Percentiles rank a stretch among this genome's conserved stretches.
Conservation (phyloP, 2,329 filamentous ascomycete species). For the Fulvia fulva region DNA sequence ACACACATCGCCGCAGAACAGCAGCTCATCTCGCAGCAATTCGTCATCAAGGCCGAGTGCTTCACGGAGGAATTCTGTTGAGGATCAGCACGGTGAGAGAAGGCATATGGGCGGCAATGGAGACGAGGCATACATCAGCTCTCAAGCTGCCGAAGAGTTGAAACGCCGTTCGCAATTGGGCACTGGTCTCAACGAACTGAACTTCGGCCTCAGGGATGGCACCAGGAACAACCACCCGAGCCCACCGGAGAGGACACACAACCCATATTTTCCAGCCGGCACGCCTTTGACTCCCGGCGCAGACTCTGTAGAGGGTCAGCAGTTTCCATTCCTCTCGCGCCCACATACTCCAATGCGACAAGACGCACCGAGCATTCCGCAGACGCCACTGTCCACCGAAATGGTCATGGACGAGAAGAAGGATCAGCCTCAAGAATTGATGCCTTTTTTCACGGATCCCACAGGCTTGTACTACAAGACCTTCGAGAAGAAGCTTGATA, state of each 20-base stretch:
- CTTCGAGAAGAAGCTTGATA: slow-evolving; percentile 56
- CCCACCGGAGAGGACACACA: slow-evolving; percentile 14
- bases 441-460: slow-evolving; percentile 64
- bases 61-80: slow-evolving; percentile 28
- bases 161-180: slow-evolving; percentile 29
- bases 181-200: slow-evolving; percentile 24
- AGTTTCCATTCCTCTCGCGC: slow-evolving; percentile 27
- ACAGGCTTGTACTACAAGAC: slow-evolving; percentile 58
- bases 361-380: slow-evolving; percentile 22
- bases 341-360: slow-evolving; percentile 26
- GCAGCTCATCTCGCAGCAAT: slow-evolving; percentile 8
- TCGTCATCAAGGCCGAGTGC: slow-evolving; percentile 6
- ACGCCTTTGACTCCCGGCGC: slow-evolving; percentile 18
- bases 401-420: slow-evolving; percentile 58
- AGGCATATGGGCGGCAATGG: slow-evolving; percentile 26
- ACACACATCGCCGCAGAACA: slow-evolving; percentile 23
- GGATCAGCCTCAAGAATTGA: slow-evolving; percentile 61
- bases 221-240: slow-evolving; percentile 18
- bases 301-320: slow-evolving; percentile 21
- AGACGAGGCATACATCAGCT: slow-evolving; percentile 33
- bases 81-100: slow-evolving; percentile 20
- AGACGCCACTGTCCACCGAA: slow-evolving; percentile 49
- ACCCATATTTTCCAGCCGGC: slow-evolving; percentile 22
- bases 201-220: slow-evolving; percentile 30
- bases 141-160: slow-evolving; percentile 30